phyloP scores from a whole-genome alignment of 2,329 filamentous ascomycete species.

The Ophiocordyceps robertsii region DNA sequence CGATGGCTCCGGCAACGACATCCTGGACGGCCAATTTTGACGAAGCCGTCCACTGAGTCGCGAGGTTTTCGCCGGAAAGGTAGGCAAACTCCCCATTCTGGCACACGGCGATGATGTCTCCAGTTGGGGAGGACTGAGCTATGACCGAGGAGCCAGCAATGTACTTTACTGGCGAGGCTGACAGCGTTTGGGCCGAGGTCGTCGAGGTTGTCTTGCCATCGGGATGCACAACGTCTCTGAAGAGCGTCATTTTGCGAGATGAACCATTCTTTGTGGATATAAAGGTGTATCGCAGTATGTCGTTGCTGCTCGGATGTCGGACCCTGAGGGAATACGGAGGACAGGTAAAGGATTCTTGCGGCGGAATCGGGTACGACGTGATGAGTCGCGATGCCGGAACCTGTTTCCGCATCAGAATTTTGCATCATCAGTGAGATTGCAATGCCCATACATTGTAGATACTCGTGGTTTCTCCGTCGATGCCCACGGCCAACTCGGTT shows the following conservation, averaged over 20 bases:
- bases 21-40: slow-evolving; percentile 22
- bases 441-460: slow-evolving; percentile 45
- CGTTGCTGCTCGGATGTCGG: slow-evolving; percentile 31
- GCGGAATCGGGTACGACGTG: slow-evolving; percentile 54
- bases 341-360: slow-evolving; percentile 50
- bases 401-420: slow-evolving; percentile 20
- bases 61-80: slow-evolving; percentile 39
- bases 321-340: slow-evolving; percentile 44
- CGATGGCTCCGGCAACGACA: slow-evolving; percentile 15
- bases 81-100: slow-evolving; percentile 47
- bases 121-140: slow-evolving; percentile 12
- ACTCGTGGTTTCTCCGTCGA: slow-evolving; percentile 52
- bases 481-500: slow-evolving; percentile 48
- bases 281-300: slow-evolving; percentile 46
- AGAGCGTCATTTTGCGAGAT: slow-evolving; percentile 40
- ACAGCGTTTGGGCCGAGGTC: slow-evolving; percentile 29
- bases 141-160: slow-evolving; percentile 18
- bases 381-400: slow-evolving; percentile 46
- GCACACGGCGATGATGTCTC: slow-evolving; percentile 40
- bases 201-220: slow-evolving; percentile 39
- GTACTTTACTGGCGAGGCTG: slow-evolving; percentile 20
- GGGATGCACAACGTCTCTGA: slow-evolving; percentile 40
- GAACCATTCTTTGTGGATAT: slow-evolving; percentile 37
- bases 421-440: neutral
- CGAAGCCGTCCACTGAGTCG: slow-evolving; percentile 19